These are phyloP conservation scores for Niveomyces coronatus DNA, from an alignment of 2,329 filamentous ascomycete genomes.

Conservation along the genomic window DNA sequence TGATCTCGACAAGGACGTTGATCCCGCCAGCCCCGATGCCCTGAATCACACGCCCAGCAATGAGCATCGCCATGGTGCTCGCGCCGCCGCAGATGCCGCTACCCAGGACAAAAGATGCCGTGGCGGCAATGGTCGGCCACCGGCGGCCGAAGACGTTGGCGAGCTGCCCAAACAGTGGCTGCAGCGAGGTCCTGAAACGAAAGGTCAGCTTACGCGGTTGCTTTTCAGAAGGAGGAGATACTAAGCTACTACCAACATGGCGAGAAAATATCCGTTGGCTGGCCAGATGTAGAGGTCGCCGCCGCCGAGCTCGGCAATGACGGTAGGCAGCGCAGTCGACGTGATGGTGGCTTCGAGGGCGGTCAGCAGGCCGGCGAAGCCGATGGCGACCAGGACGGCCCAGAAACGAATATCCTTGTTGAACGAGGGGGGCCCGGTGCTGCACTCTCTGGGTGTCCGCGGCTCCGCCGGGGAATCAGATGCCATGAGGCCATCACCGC, in stretches of 20 bases:
- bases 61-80: conserved; percentile 26
- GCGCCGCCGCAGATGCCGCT: conserved; percentile 15
- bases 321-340: neutral
- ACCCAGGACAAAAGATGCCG: conserved; percentile 16
- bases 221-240: too few species aligned
- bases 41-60: conserved; percentile 32
- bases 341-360: neutral
- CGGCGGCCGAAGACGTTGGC: conserved; percentile 17
- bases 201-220: too few species aligned
- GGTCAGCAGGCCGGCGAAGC: neutral
- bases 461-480: too few species aligned
- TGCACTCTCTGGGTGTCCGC: too few species aligned
- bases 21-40: conserved; percentile 22
- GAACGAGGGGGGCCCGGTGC: too few species aligned
- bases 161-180: conserved; percentile 16
- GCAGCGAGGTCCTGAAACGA: conserved; percentile 14
- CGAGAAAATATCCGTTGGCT: neutral
- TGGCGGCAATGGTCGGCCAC: conserved; percentile 16
- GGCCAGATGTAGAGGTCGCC: neutral
- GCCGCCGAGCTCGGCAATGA: neutral
- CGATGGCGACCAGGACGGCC: neutral
- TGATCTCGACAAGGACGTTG: conserved; percentile 14
- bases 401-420: neutral
- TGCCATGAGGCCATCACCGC: too few species aligned
- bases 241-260: too few species aligned